Evolutionary conservation across 495 filamentous ascomycete species (phyloP), one percentile per base, ranked within the genome.

Genomic region (Xylaria telfairii): DNA sequence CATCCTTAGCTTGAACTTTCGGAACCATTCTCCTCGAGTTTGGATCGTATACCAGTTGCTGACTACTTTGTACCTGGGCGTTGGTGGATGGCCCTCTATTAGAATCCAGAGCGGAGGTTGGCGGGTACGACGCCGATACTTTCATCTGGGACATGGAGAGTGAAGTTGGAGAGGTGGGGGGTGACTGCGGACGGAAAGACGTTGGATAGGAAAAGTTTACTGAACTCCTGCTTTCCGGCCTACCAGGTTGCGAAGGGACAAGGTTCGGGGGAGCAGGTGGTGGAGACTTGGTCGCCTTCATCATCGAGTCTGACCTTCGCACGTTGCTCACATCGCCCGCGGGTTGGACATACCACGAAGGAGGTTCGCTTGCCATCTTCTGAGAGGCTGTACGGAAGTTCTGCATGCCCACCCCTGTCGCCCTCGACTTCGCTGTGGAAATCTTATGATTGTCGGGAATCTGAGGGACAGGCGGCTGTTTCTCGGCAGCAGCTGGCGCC

Each of bases 181-280:
- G 81, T 73, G 86, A 86, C 74, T 89, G 76, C 30, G 74, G 65
- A 15, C 73, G 74, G 13, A 73, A 76, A 19, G 17, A 56, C 26
- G 70, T 90, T 4, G 94, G 94, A 47, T 94, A 93, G 8, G 94
- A 97, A 75, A 96, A 96, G 80, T 97, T 97, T 73, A 95, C 84
- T 3, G 92, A 84, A 17, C 83, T 88, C 73, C 88, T 83, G 75
- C 89, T 93, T 21, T 81, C 83, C 13, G 91, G 84, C 67, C 89
- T 68, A 47, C 67, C 70, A 17, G 69, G 41, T 26, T 63, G 67
- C 19, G 69, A 39, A 56, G 54, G 39, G 46, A 63, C 10, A 8
- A 39, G 42, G 39, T 9, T 60, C 49, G 67, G 59, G 15, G 51
- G 56, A 26, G 57, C 62, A 10, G 66, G 41, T 17, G 63, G 54